Evolutionary conservation across 2,329 filamentous ascomycete species (phyloP), one percentile per base, ranked within the genome.

Genomic region (Pseudovirgaria hyperparasitica): DNA sequence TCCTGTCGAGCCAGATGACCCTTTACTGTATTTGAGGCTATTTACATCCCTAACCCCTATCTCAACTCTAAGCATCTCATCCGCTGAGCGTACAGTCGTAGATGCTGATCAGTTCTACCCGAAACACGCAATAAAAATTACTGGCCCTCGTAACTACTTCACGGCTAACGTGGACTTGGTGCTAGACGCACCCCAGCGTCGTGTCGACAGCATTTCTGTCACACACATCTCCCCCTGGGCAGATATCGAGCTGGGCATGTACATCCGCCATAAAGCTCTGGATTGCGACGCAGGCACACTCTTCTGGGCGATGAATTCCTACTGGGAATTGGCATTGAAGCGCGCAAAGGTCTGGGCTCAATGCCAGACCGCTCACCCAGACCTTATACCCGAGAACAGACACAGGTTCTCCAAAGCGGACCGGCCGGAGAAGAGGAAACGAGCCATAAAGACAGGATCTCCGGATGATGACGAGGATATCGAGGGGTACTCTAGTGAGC

Each of bases 31-130:
- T 37, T 61, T 86, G 0, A 69, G 77, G 23, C 62, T 77, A 6
- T 84, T 90, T 40, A 79, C 72, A 1, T 71, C 77, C 0, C 63
- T 90, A 9, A 60, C 59, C 0, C 73, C 80, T 31, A 62, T 62
- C 0, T 76, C 72, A 0, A 62, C 54, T 1, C 57, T 72, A 9
- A 41, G 33, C 11, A 30, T 53, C 2, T 17, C 35, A 6, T 23
- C 23, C 12, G 19, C 11, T 20, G 9, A 9, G n/a, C n/a, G n/a
- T n/a, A n/a, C n/a, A n/a, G n/a, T n/a, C n/a, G n/a, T n/a, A n/a
- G 22, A 20, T 16, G 17, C 22, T 11, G 6, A n/a, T 17, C 10
- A 12, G 6, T 19, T 15, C 8, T 13, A 18, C 8, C 23, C 37
- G 3, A 29, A 34, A 2, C 72, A 78, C 39, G 48, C 54, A 4